Evolutionary conservation across 306 rosid genomes (phyloP).

Genomic region (Vigna mungo): DNA sequence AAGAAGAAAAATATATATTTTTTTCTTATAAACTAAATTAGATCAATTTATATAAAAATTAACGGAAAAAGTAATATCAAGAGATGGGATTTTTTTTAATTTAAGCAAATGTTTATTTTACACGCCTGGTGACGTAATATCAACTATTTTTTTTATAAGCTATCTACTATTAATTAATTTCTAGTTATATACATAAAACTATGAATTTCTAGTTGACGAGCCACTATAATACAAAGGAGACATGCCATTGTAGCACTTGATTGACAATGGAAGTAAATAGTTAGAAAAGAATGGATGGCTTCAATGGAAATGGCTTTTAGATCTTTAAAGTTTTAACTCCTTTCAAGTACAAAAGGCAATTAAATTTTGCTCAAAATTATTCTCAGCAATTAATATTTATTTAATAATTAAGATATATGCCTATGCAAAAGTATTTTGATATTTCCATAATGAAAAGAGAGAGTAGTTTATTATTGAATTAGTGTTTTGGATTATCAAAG

Average conservation of each 20-base stretch:
- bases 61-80: neutral
- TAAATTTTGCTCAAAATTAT: no score
- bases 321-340: no score
- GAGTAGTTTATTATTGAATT: neutral
- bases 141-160: neutral
- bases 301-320: constrained; percentile 6
- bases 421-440: no score
- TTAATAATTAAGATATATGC: no score
- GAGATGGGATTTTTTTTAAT: neutral
- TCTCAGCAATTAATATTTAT: no score
- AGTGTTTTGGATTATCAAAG: constrained; percentile 5
- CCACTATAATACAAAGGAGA: constrained; percentile 38
- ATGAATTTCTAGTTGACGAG: constrained; percentile 33
- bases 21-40: no score
- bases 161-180: constrained; percentile 27
- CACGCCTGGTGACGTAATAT: neutral
- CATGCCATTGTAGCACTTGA: constrained; percentile 17
- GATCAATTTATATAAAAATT: neutral
- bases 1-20: no score
- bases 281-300: constrained; percentile 27
- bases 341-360: no score
- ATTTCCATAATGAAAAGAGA: neutral
- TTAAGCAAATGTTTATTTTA: neutral
- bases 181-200: neutral
- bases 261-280: constrained; percentile 3